These are phyloP conservation scores for Stenocarpella maydis DNA, from an alignment of 2,329 filamentous ascomycete genomes.

Conservation along the genomic window DNA sequence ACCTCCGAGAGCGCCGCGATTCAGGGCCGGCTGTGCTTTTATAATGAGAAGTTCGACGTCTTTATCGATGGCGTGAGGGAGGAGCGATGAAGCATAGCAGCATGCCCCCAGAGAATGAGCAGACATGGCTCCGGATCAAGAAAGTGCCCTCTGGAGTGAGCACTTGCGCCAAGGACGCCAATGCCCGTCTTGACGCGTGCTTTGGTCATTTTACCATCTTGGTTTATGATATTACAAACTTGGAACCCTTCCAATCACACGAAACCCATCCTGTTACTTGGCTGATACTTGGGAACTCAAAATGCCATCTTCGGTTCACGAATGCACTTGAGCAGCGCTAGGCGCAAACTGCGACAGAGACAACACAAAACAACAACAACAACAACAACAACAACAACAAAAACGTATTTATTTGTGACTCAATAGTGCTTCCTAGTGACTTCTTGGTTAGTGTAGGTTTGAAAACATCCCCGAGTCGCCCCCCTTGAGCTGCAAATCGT, in stretches of 20 bases:
- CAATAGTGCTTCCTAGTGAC: background rate
- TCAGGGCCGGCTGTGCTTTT: conserved; percentile 68
- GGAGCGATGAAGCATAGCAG: background rate
- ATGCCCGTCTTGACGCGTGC: background rate
- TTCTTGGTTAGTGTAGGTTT: too few relatives aligned
- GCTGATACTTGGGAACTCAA: background rate
- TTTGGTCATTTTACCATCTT: too few relatives aligned
- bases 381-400: too few relatives aligned
- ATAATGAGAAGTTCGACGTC: conserved; percentile 75
- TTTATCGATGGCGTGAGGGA: conserved; percentile 57
- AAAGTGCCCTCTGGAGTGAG: background rate
- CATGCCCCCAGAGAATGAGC: background rate
- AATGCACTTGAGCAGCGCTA: background rate
- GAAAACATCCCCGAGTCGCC: too few relatives aligned
- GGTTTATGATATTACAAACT: too few relatives aligned
- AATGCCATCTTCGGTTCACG: too few relatives aligned
- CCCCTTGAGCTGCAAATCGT: background rate
- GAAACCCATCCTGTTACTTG: background rate
- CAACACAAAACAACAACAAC: too few relatives aligned
- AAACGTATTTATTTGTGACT: background rate
- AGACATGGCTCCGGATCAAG: background rate
- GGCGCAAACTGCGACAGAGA: background rate
- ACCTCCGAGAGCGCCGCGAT: conserved; percentile 63
- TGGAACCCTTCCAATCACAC: too few relatives aligned
- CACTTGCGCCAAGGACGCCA: too few relatives aligned